Evolutionary conservation across 148 eudicot species (phyloP).

Genomic region (Rhododendron vialii): DNA sequence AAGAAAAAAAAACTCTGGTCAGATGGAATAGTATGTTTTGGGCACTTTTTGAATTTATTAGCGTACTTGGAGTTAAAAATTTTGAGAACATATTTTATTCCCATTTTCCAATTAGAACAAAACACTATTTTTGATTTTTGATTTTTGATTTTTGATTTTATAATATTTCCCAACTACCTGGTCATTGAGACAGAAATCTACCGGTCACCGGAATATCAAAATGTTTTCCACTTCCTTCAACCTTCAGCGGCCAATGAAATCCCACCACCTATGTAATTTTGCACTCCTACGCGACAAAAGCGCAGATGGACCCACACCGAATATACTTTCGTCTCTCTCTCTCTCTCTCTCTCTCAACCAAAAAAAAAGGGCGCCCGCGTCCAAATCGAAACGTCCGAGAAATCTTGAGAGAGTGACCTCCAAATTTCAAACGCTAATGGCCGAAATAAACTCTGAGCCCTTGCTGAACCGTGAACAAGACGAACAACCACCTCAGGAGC

Average conservation of each 20-base stretch:
- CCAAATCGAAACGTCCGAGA: neutral
- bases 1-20: no score
- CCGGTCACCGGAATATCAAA: neutral
- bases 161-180: neutral
- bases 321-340: neutral
- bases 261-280: neutral
- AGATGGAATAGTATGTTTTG: no score
- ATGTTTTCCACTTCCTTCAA: neutral
- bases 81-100: no score
- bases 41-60: no score
- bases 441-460: neutral
- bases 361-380: neutral
- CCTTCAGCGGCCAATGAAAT: neutral
- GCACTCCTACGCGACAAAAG: neutral
- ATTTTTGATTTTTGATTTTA: no score
- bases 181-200: neutral
- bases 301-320: neutral
- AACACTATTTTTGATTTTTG: no score
- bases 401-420: neutral
- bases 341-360: neutral
- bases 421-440: neutral
- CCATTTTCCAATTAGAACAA: no score
- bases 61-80: no score
- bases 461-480: neutral
- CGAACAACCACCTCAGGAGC: neutral